These are phyloP conservation scores for Acanthamoeba triangularis DNA, from an alignment of 208 protist genomes.

Conservation along the genomic window DNA sequence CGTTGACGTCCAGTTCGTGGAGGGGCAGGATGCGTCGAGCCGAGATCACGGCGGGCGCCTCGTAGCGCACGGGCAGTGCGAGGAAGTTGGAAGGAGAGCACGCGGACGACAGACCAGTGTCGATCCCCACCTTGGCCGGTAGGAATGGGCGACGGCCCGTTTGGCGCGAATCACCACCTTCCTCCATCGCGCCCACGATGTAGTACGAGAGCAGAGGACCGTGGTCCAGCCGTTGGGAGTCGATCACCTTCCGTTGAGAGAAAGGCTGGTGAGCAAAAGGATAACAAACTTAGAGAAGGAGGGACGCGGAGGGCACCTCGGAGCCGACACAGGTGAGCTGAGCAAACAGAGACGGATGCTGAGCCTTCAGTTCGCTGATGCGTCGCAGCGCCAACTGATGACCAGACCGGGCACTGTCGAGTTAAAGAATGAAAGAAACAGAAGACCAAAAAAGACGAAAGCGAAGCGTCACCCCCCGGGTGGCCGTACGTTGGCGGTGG, in stretches of 20 bases:
- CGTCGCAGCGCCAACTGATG: not conserved
- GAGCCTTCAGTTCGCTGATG: not conserved
- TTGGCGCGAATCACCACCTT: not conserved
- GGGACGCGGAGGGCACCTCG: not conserved
- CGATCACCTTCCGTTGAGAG: not conserved
- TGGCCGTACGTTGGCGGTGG: constrained; percentile 9
- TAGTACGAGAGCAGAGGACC: not conserved
- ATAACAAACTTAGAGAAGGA: not conserved
- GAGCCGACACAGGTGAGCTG: not conserved
- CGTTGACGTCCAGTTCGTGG: not conserved
- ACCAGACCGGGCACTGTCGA: not conserved
- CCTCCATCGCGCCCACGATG: not conserved
- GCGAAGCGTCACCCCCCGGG: not conserved
- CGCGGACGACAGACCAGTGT: not conserved
- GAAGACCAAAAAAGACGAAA: not conserved
- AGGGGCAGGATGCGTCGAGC: not conserved
- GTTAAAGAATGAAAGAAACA: not conserved
- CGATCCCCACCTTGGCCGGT: not conserved
- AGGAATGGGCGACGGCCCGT: not conserved
- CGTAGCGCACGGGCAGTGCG: not conserved
- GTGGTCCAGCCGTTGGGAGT: not conserved
- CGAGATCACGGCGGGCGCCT: not conserved
- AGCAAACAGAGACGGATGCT: not conserved
- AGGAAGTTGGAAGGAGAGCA: not conserved
- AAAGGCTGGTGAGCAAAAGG: not conserved